These are phyloP conservation scores for Spizellomyces sp. DNA, from an alignment of 192 early-diverging fungal genomes.

Conservation along the genomic window DNA sequence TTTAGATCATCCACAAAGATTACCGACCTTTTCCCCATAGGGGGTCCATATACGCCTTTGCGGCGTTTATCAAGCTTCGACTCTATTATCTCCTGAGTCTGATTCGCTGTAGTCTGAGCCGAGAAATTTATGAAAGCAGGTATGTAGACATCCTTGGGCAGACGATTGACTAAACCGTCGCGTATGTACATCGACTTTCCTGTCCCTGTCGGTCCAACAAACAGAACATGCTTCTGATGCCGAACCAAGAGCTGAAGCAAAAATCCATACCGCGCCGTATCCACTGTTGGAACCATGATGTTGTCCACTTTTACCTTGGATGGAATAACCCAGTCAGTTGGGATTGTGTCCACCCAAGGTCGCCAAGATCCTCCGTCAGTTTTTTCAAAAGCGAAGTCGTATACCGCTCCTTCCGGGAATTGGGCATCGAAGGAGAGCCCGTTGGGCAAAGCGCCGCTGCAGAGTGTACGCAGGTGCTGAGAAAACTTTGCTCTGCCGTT, in stretches of 20 bases:
- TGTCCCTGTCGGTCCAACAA: conserved; percentile 63
- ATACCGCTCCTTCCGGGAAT: conserved; percentile 52
- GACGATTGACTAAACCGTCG: conserved; percentile 52
- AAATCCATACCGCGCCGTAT: conserved; percentile 59
- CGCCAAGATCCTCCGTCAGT: conserved; percentile 45
- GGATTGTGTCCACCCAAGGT: conserved; percentile 54
- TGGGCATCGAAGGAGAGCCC: conserved; percentile 42
- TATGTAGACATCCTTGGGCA: conserved; percentile 52
- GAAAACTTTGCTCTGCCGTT: conserved; percentile 50
- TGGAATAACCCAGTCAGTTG: conserved; percentile 46
- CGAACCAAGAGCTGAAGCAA: conserved; percentile 50
- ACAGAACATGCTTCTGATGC: conserved; percentile 55
- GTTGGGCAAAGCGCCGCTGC: conserved; percentile 33
- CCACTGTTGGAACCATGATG: conserved; percentile 62
- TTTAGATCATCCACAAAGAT: conserved; percentile 67
- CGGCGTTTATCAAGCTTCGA: conserved; percentile 62
- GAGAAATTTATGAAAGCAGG: conserved; percentile 62
- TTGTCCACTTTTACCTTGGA: conserved; percentile 61
- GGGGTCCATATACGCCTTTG: conserved; percentile 63
- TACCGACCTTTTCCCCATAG: conserved; percentile 54
- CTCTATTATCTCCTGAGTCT: conserved; percentile 65
- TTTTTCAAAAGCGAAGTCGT: conserved; percentile 58
- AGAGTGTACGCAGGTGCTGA: conserved; percentile 28
- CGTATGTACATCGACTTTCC: conserved; percentile 67
- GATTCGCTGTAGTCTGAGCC: conserved; percentile 61